Evolutionary conservation across 768 basidiomycete genomes (phyloP).

Genomic region (Lentinula lateritia): DNA sequence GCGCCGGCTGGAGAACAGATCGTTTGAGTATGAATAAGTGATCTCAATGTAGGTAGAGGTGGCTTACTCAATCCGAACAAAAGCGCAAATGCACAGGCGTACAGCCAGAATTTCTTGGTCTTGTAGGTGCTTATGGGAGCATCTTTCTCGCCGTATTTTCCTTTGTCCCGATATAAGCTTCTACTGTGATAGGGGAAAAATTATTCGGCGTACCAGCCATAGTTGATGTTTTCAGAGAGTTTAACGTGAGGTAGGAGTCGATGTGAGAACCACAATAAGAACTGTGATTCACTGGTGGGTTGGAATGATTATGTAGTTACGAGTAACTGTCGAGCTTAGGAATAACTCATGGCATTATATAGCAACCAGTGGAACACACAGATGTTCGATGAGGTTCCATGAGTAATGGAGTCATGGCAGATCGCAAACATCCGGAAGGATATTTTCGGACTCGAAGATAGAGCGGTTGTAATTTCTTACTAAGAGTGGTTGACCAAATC

Average conservation of each 20-base stretch:
- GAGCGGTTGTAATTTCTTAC: neutral
- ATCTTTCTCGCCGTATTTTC: conserved; percentile 4
- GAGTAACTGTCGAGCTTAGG: neutral
- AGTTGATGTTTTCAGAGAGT: neutral
- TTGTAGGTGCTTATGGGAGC: conserved; percentile 1
- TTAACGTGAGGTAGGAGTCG: neutral
- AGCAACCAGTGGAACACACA: neutral
- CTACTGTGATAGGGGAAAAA: neutral
- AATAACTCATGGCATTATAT: neutral
- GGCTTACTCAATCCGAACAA: conserved; percentile 22
- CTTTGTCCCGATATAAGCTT: neutral
- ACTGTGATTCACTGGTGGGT: neutral
- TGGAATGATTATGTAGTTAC: neutral
- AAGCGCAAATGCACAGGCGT: conserved; percentile 18
- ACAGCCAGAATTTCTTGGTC: conserved; percentile 8
- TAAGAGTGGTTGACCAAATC: neutral
- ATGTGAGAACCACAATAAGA: neutral
- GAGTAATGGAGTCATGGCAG: neutral
- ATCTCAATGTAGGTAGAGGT: no score
- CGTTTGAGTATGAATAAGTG: neutral
- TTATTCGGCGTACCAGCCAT: neutral
- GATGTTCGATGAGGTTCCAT: neutral
- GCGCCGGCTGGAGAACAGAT: conserved; percentile 10
- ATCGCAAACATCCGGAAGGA: neutral
- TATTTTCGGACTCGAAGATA: neutral